phyloP scores from a whole-genome alignment of 2,329 filamentous ascomycete species.

The Gliomastix tumulicola region DNA sequence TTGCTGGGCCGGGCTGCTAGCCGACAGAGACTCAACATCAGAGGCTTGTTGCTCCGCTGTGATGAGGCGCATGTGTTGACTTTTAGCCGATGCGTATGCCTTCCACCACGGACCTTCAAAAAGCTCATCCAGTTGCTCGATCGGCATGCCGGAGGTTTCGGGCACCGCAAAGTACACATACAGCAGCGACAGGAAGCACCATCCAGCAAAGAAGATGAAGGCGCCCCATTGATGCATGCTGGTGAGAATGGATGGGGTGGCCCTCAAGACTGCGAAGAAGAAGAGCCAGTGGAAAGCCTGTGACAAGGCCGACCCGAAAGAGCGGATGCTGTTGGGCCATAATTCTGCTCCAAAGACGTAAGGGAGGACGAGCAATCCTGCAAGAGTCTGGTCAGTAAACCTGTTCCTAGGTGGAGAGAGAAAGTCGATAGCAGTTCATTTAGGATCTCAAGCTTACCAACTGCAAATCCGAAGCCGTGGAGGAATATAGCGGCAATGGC shows the following conservation, averaged over 20 bases:
- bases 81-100: background rate
- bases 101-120: slow-evolving; percentile 22
- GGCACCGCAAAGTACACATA: slow-evolving; percentile 31
- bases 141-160: slow-evolving; percentile 25
- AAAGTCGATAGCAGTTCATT: too few relatives aligned
- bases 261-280: slow-evolving; percentile 26
- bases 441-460: slow-evolving; percentile 13
- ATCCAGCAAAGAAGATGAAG: slow-evolving; percentile 32
- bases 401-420: background rate
- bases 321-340: slow-evolving; percentile 36
- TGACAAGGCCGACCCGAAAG: slow-evolving; percentile 31
- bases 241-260: slow-evolving; percentile 22
- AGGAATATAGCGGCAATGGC: slow-evolving; percentile 36
- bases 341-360: slow-evolving; percentile 37
- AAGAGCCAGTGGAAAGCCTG: slow-evolving; percentile 24
- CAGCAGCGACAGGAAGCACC: slow-evolving; percentile 24
- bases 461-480: slow-evolving; percentile 35
- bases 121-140: slow-evolving; percentile 28
- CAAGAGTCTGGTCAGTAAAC: background rate
- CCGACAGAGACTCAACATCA: too few relatives aligned
- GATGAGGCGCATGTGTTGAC: too few relatives aligned
- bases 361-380: slow-evolving; percentile 26
- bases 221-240: slow-evolving; percentile 31
- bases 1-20: too few relatives aligned
- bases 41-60: too few relatives aligned